Evolutionary conservation across 495 filamentous ascomycete species (phyloP).

Genomic region (Astrocystis sublimbata): DNA sequence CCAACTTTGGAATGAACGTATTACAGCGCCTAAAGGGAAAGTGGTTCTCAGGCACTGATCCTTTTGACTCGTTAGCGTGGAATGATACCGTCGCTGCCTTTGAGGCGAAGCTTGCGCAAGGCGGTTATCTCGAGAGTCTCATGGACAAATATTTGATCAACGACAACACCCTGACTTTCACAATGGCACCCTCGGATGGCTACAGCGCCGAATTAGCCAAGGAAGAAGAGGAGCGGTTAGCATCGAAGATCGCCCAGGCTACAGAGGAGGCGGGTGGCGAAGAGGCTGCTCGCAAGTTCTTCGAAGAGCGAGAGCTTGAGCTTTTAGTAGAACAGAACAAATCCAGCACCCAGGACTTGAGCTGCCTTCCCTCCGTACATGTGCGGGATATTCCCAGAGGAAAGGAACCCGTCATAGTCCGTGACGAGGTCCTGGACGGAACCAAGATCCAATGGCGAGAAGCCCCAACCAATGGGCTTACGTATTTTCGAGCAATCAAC

Average conservation of each 20-base stretch:
- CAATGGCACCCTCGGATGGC: conserved; percentile 80
- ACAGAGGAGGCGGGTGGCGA: conserved; percentile 68
- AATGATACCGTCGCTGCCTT: conserved; percentile 83
- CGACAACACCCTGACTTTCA: conserved; percentile 84
- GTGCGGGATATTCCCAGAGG: conserved; percentile 83
- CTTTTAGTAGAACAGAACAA: conserved; percentile 79
- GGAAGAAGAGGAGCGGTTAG: conserved; percentile 74
- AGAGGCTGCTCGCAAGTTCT: conserved; percentile 64
- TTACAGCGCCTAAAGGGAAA: conserved; percentile 83
- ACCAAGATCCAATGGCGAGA: conserved; percentile 85
- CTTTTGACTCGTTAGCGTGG: conserved; percentile 87
- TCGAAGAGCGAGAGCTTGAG: conserved; percentile 76
- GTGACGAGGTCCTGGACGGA: conserved; percentile 64
- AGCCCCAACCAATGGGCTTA: conserved; percentile 90
- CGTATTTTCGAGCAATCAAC: conserved; percentile 91
- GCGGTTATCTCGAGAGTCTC: conserved; percentile 78
- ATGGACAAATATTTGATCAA: conserved; percentile 89
- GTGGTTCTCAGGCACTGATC: conserved; percentile 95
- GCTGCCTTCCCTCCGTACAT: conserved; percentile 82
- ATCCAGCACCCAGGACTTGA: conserved; percentile 77
- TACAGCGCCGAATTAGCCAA: conserved; percentile 71
- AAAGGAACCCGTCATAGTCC: conserved; percentile 68
- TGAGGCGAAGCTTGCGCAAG: conserved; percentile 66
- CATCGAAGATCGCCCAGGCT: conserved; percentile 67
- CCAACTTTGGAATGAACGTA: conserved; percentile 87